A percentile compares a stretch with the other conserved stretches of the same genome.
Conservation (phyloP, 805 yeast species). For the Lipomyces japonicus region DNA sequence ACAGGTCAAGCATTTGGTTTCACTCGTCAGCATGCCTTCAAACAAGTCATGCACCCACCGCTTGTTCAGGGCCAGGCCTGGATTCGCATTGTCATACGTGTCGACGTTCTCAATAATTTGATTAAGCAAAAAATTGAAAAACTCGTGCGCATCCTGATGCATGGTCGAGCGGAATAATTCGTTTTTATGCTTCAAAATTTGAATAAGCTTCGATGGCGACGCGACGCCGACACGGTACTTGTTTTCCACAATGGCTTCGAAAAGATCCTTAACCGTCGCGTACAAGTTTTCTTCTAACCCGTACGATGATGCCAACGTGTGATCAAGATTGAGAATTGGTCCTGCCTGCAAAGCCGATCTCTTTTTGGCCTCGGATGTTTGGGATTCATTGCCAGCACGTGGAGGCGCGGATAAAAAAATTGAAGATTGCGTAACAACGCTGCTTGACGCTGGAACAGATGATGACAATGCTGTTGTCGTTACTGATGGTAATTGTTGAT, state of each 20-base stretch:
- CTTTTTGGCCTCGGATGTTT: conserved; percentile 26
- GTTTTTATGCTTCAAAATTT: conserved; percentile 74
- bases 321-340: conserved; percentile 58
- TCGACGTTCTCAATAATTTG: conserved; percentile 55
- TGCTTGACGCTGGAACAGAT: not conserved
- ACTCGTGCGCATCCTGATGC: conserved; percentile 99
- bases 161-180: conserved; percentile 80
- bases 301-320: conserved; percentile 53
- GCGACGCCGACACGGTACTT: conserved; percentile 72
- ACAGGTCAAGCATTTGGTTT: conserved; percentile 85
- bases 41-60: conserved; percentile 65
- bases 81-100: conserved; percentile 5
- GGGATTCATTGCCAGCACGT: conserved; percentile 18
- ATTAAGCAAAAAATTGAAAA: conserved; percentile 80
- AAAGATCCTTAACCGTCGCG: conserved; percentile 75
- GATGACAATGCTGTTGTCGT: not conserved
- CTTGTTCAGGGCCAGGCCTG: conserved; percentile 19
- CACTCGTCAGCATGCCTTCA: conserved; percentile 81
- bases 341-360: conserved; percentile 44
- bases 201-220: conserved; percentile 72
- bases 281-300: conserved; percentile 50
- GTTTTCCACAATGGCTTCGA: conserved; percentile 77
- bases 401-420: conserved; percentile 11
- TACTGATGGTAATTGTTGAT: not conserved
- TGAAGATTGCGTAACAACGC: conserved; percentile 2